Base-by-base conservation (phyloP, 805 yeast species). In the Ogataea sp. region DNA sequence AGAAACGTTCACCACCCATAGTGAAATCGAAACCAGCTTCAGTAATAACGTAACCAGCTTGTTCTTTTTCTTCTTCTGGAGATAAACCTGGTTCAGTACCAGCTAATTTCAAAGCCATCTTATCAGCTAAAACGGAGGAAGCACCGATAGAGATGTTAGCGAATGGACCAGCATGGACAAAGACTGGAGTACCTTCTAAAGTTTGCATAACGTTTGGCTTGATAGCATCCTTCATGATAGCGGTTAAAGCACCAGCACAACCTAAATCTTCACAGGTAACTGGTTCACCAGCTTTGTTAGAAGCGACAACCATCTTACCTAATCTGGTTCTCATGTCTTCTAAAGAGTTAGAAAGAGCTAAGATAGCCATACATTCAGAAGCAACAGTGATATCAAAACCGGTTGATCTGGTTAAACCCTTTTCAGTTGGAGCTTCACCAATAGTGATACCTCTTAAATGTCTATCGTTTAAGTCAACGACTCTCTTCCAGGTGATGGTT, bases 1-100 rank as follows among this genome's bases (percentile, higher is more conserved):
- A 76, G 67, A 90, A 90, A 55, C 97, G 76, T 70, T 90, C 98
- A 51, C 97, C 97, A 49, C 98, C 98, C 97, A 90, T 90, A 36
- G 97, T 90, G 71, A 93, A 90, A 64, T 90, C 97, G 66, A 90
- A 90, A 39, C 98, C 98, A 30, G 97, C 97, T 64, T 90, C 98
- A 37, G 98, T 90, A 44, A 90, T 86, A 40, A 88, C 97, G 58
- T 76, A 90, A 49, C 97, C 97, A 44, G 70, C 68, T 39, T 78
- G 45, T 66, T 52, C 53, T 34, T 50, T 50, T 43, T 49, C 56
- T 42, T 59, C 51, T 34, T 55, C 58, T 16, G 43, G 32, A 2
- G 53, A 65, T 18, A 73, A 61, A 26, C 56, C 64, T 32, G 68
- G 64, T 39, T 70, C 72, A 27, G 76, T 68, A 52, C 93, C 93